phyloP scores from a whole-genome alignment of 164 flowering plant genomes.

The Aristolochia californica region DNA sequence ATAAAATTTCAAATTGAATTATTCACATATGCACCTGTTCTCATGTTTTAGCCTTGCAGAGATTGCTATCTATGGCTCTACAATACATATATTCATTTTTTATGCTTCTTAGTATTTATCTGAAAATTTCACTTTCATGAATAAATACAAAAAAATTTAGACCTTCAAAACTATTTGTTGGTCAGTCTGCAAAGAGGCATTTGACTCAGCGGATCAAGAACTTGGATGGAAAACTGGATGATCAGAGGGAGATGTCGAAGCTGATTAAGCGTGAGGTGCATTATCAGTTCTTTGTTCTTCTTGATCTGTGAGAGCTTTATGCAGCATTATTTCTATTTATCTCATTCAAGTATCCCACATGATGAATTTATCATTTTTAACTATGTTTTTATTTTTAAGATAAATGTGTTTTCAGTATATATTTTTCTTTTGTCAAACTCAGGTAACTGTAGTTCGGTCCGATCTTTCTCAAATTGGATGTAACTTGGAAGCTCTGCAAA shows the following conservation, averaged over 20 bases:
- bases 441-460: conserved; percentile 43
- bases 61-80: too few species aligned
- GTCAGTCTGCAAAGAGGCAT: conserved; percentile 37
- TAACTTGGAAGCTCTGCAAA: conserved; percentile 36
- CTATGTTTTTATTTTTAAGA: too few species aligned
- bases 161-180: too few species aligned
- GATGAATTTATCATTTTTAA: too few species aligned
- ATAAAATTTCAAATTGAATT: too few species aligned
- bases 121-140: too few species aligned
- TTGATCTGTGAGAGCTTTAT: not conserved
- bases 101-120: too few species aligned
- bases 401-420: too few species aligned
- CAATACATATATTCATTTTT: too few species aligned
- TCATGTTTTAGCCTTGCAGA: too few species aligned
- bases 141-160: too few species aligned
- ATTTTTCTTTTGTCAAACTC: conserved; percentile 7
- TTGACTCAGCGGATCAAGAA: conserved; percentile 62
- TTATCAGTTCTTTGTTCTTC: not conserved
- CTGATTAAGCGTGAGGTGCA: conserved; percentile 42
- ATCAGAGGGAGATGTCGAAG: conserved; percentile 50
- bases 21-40: too few species aligned
- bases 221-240: conserved; percentile 64
- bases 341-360: not conserved
- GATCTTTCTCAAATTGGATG: conserved; percentile 36
- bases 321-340: not conserved